Conservation (phyloP, 169 alveolate species). For the Cryptosporidium sp. region DNA sequence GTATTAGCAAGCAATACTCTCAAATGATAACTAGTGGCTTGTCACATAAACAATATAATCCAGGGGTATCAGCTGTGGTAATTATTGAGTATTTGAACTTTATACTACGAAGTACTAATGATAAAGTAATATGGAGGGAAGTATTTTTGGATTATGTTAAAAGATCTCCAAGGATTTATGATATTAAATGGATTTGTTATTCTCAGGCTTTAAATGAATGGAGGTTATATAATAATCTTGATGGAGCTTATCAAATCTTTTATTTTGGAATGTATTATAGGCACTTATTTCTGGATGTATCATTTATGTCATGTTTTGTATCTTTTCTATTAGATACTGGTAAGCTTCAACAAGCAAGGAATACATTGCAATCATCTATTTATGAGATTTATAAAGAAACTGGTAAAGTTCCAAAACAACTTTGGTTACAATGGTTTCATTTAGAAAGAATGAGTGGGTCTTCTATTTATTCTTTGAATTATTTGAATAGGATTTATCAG, state of each 20-base stretch:
- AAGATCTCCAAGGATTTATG: constrained; percentile 56
- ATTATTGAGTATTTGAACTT: constrained; percentile 57
- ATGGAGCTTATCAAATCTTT: constrained; percentile 59
- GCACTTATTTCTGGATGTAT: constrained; percentile 45
- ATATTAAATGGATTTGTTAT: constrained; percentile 65
- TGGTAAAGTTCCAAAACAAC: constrained; percentile 50
- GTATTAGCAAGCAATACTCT: not conserved
- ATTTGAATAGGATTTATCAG: constrained; percentile 49
- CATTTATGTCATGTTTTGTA: constrained; percentile 65
- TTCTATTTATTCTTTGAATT: constrained; percentile 51
- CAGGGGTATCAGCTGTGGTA: constrained; percentile 72
- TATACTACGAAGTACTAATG: constrained; percentile 25
- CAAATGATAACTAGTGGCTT: constrained; percentile 14
- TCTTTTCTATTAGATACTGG: constrained; percentile 72
- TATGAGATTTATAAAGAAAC: constrained; percentile 68
- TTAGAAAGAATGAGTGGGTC: constrained; percentile 63
- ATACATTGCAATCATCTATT: constrained; percentile 59
- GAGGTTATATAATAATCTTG: constrained; percentile 58
- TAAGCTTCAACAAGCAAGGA: constrained; percentile 61
- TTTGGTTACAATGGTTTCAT: constrained; percentile 69
- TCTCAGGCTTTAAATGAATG: constrained; percentile 74
- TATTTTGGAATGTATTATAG: constrained; percentile 68
- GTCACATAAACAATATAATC: constrained; percentile 43
- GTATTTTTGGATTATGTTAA: constrained; percentile 44
- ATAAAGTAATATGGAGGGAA: constrained; percentile 45